Conservation (phyloP, 345 rosid species). For the Eucalyptus marginata region DNA sequence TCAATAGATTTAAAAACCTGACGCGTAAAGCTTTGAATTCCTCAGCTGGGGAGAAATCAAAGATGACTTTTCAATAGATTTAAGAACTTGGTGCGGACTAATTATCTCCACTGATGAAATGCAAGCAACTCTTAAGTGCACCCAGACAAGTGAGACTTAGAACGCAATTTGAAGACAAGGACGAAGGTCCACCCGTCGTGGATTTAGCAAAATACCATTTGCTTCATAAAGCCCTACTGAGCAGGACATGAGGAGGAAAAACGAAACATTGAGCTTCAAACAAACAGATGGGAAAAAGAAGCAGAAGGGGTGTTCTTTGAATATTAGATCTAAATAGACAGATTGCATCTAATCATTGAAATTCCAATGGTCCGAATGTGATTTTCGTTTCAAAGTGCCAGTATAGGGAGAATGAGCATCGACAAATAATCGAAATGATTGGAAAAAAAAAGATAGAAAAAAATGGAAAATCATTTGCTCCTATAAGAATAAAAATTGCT, state of each 20-base stretch:
- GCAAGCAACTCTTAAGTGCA: neutral
- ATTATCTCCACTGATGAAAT: no score
- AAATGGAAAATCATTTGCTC: neutral
- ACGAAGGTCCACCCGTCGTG: neutral
- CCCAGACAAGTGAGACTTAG: neutral
- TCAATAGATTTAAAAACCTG: no score
- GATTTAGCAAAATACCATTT: neutral
- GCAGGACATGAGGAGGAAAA: neutral
- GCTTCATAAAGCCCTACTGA: neutral
- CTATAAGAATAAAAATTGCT: neutral
- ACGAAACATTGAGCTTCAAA: neutral
- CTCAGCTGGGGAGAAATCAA: neutral
- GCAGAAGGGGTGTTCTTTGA: neutral
- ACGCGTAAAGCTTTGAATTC: no score
- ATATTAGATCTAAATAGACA: neutral
- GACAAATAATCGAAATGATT: neutral
- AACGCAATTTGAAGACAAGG: neutral
- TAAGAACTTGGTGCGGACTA: no score
- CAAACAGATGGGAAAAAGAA: no score
- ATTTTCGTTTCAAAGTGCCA: neutral
- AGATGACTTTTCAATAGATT: no score
- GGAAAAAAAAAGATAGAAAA: neutral
- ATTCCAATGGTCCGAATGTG: neutral
- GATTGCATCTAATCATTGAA: neutral
- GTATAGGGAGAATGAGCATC: neutral